Evolutionary conservation across 164 flowering plant species (phyloP).

Genomic region (Chimonanthus salicifolius): DNA sequence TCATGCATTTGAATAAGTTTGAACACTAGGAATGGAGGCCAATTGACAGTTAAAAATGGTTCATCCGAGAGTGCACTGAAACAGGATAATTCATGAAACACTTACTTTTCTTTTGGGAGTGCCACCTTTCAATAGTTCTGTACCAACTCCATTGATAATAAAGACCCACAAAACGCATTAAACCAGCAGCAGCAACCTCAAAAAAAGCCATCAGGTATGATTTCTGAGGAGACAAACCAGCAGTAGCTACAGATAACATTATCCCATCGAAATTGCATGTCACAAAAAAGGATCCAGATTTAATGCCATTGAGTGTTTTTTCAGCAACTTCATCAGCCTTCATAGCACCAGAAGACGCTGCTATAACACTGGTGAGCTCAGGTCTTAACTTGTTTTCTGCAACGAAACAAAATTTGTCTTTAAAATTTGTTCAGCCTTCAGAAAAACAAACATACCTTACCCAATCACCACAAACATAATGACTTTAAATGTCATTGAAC

Average conservation of each 20-base stretch:
- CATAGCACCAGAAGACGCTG: slow-evolving; percentile 67
- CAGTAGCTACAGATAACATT: slow-evolving; percentile 61
- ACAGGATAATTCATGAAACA: neutral
- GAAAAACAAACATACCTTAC: too few relatives aligned
- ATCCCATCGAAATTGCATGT: slow-evolving; percentile 80
- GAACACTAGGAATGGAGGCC: too few relatives aligned
- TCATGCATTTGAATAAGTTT: too few relatives aligned
- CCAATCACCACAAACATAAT: neutral
- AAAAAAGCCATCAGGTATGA: slow-evolving; percentile 66
- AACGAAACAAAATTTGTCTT: slow-evolving; percentile 4
- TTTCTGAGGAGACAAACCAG: slow-evolving; percentile 88
- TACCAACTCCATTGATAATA: slow-evolving; percentile 80
- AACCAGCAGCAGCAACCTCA: slow-evolving; percentile 63
- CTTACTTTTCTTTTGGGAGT: slow-evolving; percentile 40
- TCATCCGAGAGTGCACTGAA: neutral
- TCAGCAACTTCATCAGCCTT: slow-evolving; percentile 82
- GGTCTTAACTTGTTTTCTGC: slow-evolving; percentile 54
- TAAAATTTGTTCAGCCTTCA: too few relatives aligned
- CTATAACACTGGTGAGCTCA: slow-evolving; percentile 55
- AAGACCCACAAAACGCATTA: slow-evolving; percentile 50
- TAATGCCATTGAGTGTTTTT: slow-evolving; percentile 67
- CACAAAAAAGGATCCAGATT: slow-evolving; percentile 56
- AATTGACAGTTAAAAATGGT: too few relatives aligned
- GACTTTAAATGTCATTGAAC: neutral
- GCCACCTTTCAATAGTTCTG: slow-evolving; percentile 59